Base-by-base conservation (phyloP, 805 yeast species). In the Myxozyma udenii region DNA sequence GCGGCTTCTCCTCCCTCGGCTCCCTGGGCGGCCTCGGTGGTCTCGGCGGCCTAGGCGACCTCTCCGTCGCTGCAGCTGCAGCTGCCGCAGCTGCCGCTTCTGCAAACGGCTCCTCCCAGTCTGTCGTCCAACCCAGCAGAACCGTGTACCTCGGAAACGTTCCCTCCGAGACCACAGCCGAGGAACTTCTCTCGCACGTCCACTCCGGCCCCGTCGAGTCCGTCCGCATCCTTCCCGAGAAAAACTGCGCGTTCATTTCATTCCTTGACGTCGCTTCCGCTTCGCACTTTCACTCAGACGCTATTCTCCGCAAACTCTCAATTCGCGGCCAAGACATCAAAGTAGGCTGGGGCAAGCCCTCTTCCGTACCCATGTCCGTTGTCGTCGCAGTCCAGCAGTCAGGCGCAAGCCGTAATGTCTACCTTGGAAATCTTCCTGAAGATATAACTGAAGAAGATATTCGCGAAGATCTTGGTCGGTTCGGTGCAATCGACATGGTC, bases 331-430 rank as follows among this genome's bases (percentile, higher is more conserved):
- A 84, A 60, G 95, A 87, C 63, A 80, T 90, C 51, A 80, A 88
- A 64, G 78, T 91, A 53, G 96, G 96, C 11, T 93, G 98, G 98
- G 96, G 96, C 19, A 85, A 85, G 60, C 81, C 88, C 36, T 74
- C 84, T 2, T 81, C 85, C 1, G 79, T 89, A 32, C 81, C 81
- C 53, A 85, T 95, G 1, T 76, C 84, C 5, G 90, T 91, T 4
- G 72, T 81, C 47, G 79, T 83, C 30, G 83, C 89, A 16, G 88
- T 93, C 49, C 81, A 82, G 50, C 79, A 86, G 57, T 91, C 87
- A 60, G 87, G 87, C 44, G 98, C 98, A 4, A 87, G 97, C 9
- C 80, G 98, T 73, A 90, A 91, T 66, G 96, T 91, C 32, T 90
- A 87, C 66, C 74, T 91, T 57, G 96, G 97, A 18, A 83, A 82